Evolutionary conservation across 352 stramenopile genomes (phyloP).

Genomic region (Globisporangium solare): DNA sequence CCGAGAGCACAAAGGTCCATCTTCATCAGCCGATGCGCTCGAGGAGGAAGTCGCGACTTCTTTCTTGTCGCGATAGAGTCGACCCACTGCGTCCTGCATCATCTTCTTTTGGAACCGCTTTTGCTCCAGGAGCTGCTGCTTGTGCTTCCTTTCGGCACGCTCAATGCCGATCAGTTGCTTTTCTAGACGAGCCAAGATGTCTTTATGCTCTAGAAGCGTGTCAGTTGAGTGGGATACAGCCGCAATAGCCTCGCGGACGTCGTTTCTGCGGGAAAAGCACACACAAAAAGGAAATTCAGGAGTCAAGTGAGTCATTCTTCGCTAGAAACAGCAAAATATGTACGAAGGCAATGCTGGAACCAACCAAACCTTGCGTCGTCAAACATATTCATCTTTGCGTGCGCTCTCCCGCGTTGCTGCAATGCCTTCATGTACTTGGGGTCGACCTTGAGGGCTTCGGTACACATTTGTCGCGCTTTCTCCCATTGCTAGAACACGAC

Average conservation of each 20-base stretch:
- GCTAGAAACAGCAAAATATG: too few relatives aligned
- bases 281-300: not conserved
- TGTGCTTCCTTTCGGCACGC: conserved; percentile 39
- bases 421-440: conserved; percentile 44
- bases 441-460: conserved; percentile 49
- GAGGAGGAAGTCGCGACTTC: conserved; percentile 10
- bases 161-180: conserved; percentile 49
- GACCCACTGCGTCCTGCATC: conserved; percentile 67
- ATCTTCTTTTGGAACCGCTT: conserved; percentile 69
- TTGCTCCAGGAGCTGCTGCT: conserved; percentile 30
- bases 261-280: conserved; percentile 19
- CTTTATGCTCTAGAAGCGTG: not conserved
- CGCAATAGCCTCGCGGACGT: conserved; percentile 32
- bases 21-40: not conserved
- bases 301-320: not conserved
- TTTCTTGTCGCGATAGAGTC: conserved; percentile 69
- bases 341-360: too few relatives aligned
- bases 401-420: conserved; percentile 60
- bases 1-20: not conserved
- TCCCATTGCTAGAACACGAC: conserved; percentile 42
- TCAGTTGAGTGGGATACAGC: conserved; percentile 7
- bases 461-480: conserved; percentile 56
- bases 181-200: conserved; percentile 25
- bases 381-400: conserved; percentile 42
- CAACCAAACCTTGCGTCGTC: conserved; percentile 45